Conservation (phyloP, 1,284 basidiomycete genomes). For the Heliocybe sulcata region DNA sequence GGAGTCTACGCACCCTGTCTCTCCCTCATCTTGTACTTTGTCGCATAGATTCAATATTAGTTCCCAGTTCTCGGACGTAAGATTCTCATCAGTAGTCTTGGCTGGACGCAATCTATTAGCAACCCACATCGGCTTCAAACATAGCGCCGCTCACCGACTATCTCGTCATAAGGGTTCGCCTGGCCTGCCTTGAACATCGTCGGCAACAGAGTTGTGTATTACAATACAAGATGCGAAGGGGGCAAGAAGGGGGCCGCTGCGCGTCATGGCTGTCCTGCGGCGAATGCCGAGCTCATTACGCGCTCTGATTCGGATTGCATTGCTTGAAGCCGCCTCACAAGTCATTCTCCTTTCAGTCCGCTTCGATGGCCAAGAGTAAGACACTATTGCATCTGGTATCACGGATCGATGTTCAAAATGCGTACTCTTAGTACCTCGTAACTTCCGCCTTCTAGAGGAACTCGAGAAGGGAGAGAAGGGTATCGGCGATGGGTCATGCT, state of each 20-base stretch:
- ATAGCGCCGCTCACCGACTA: slow-evolving; percentile 65
- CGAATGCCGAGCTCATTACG: neutral
- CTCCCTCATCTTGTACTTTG: slow-evolving; percentile 87
- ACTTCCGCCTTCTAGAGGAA: slow-evolving; percentile 95
- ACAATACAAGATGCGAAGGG: neutral
- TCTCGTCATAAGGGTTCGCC: slow-evolving; percentile 86
- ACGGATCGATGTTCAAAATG: neutral
- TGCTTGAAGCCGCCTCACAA: neutral
- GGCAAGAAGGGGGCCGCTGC: neutral
- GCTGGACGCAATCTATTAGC: slow-evolving; percentile 31
- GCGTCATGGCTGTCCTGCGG: neutral
- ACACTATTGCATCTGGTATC: neutral
- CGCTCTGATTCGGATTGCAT: neutral
- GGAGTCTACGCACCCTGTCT: slow-evolving; percentile 59
- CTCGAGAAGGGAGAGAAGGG: slow-evolving; percentile 99
- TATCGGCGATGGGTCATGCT: slow-evolving; percentile 95
- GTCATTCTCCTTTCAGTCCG: neutral
- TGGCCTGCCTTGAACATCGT: slow-evolving; percentile 64
- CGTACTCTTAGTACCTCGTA: slow-evolving; percentile 73
- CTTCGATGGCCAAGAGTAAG: slow-evolving; percentile 3
- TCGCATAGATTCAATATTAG: slow-evolving; percentile 94
- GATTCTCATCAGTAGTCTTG: slow-evolving; percentile 93
- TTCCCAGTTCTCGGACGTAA: slow-evolving; percentile 95
- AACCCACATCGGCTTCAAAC: neutral
- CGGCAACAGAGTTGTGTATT: neutral